Evolutionary conservation across 495 filamentous ascomycete genomes (phyloP).

Genomic region (Tuber brumale): DNA sequence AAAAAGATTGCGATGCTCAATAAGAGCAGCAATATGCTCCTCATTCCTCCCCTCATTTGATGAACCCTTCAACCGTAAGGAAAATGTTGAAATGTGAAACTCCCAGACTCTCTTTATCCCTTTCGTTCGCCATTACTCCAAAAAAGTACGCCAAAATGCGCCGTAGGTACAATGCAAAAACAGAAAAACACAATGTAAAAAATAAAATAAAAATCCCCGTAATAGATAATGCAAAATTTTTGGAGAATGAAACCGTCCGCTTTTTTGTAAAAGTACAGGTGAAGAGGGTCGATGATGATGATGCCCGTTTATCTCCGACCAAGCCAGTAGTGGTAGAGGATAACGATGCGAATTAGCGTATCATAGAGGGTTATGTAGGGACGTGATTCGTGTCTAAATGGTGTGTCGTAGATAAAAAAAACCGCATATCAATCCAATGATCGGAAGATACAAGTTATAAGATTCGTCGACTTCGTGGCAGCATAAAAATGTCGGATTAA

Average conservation of each 20-base stretch:
- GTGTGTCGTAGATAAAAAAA: slow-evolving; percentile 21
- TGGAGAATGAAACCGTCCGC: slow-evolving; percentile 24
- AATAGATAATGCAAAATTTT: slow-evolving; percentile 36
- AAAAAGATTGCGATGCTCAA: neutral
- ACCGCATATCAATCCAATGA: slow-evolving; percentile 5
- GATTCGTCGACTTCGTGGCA: slow-evolving; percentile 30
- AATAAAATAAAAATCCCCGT: slow-evolving; percentile 32
- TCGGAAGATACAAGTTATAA: slow-evolving; percentile 14
- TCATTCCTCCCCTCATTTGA: neutral
- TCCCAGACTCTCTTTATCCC: slow-evolving; percentile 4
- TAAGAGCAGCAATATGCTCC: slow-evolving; percentile 3
- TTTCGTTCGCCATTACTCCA: slow-evolving; percentile 23
- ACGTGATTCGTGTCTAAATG: slow-evolving; percentile 18
- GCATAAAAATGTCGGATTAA: slow-evolving; percentile 26
- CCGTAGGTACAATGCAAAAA: slow-evolving; percentile 38
- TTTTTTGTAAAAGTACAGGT: slow-evolving; percentile 39
- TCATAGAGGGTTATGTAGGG: slow-evolving; percentile 8
- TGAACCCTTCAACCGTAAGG: neutral
- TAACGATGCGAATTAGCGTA: slow-evolving; percentile 4
- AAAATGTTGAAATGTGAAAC: slow-evolving; percentile 2
- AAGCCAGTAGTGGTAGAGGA: slow-evolving; percentile 17
- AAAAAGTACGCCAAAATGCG: slow-evolving; percentile 39
- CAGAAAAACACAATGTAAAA: slow-evolving; percentile 9
- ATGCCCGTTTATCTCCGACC: slow-evolving; percentile 24
- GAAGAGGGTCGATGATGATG: slow-evolving; percentile 3